A percentile compares a stretch with the other conserved stretches of the same genome.
phyloP scores from a whole-genome alignment of 2,329 filamentous ascomycete genomes.

The Sporothrix sp. region DNA sequence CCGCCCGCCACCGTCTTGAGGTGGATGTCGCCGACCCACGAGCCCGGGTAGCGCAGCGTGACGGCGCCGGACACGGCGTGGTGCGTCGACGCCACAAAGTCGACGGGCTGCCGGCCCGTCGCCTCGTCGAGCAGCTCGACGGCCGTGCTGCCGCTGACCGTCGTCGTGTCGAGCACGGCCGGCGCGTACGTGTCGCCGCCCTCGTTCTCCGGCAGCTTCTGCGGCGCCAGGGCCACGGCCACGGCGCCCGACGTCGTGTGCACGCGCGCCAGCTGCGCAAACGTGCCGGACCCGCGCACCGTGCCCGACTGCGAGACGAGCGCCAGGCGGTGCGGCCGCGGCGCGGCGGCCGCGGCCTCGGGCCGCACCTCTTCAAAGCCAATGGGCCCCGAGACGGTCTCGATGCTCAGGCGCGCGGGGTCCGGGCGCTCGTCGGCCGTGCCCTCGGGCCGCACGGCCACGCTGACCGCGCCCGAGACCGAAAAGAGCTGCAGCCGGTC shows the following conservation, averaged over 20 bases:
- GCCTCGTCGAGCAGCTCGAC: constrained; percentile 26
- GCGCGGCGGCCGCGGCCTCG: background rate
- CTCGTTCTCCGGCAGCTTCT: background rate
- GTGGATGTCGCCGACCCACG: constrained; percentile 39
- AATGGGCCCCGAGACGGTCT: constrained; percentile 36
- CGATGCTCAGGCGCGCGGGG: constrained; percentile 32
- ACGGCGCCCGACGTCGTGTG: constrained; percentile 33
- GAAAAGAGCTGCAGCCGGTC: constrained; percentile 37
- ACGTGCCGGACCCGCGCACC: constrained; percentile 32
- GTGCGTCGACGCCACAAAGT: constrained; percentile 33
- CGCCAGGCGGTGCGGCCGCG: constrained; percentile 37
- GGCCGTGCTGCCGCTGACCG: constrained; percentile 34
- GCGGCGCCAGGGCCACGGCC: constrained; percentile 32
- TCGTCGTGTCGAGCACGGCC: constrained; percentile 29
- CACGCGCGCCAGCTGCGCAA: constrained; percentile 28
- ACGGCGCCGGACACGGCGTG: constrained; percentile 35
- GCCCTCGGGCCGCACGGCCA: constrained; percentile 23
- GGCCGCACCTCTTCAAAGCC: constrained; percentile 21
- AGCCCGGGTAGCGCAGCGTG: constrained; percentile 34
- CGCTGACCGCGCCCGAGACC: constrained; percentile 34
- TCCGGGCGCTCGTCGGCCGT: constrained; percentile 20
- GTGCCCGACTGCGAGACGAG: constrained; percentile 35
- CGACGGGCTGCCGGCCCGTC: constrained; percentile 23
- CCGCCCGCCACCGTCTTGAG: constrained; percentile 32
- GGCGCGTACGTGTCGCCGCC: background rate